phyloP scores from a whole-genome alignment of 2,329 filamentous ascomycete species.

The Helminthosporium solani region DNA sequence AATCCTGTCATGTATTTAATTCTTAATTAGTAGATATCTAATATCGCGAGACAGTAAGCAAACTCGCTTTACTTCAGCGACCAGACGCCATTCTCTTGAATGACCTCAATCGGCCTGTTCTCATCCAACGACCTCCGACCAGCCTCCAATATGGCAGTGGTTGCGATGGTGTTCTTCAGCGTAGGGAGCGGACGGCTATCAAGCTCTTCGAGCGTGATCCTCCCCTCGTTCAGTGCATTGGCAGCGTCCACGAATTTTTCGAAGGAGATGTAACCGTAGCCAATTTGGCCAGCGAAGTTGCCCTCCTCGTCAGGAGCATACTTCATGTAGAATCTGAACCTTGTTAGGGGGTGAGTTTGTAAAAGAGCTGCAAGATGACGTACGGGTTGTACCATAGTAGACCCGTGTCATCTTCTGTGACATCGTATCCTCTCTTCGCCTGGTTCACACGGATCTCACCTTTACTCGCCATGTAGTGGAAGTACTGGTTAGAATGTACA shows the following conservation, averaged over 20 bases:
- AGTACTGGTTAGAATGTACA: constrained; percentile 96
- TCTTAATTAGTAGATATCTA: neutral
- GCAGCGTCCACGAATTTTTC: constrained; percentile 95
- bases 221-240: constrained; percentile 72
- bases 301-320: constrained; percentile 94
- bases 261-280: constrained; percentile 91
- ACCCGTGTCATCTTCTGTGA: constrained; percentile 74
- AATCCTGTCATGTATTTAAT: neutral
- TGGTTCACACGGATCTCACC: constrained; percentile 91
- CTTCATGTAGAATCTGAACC: constrained; percentile 76
- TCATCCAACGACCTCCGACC: constrained; percentile 84
- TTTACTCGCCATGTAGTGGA: constrained; percentile 84
- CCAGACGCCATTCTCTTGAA: constrained; percentile 66
- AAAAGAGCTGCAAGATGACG: constrained; percentile 26
- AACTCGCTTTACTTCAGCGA: constrained; percentile 55
- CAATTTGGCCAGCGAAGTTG: constrained; percentile 87
- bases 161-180: constrained; percentile 83
- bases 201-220: constrained; percentile 70
- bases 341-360: constrained; percentile 12
- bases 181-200: constrained; percentile 82
- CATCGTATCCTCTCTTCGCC: constrained; percentile 90
- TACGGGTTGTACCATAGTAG: constrained; percentile 85
- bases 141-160: constrained; percentile 87
- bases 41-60: neutral
- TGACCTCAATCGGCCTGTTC: constrained; percentile 73